These are phyloP conservation scores for Arthrobotrys sphaeroides DNA, from an alignment of 2,329 filamentous ascomycete genomes.

Conservation along the genomic window DNA sequence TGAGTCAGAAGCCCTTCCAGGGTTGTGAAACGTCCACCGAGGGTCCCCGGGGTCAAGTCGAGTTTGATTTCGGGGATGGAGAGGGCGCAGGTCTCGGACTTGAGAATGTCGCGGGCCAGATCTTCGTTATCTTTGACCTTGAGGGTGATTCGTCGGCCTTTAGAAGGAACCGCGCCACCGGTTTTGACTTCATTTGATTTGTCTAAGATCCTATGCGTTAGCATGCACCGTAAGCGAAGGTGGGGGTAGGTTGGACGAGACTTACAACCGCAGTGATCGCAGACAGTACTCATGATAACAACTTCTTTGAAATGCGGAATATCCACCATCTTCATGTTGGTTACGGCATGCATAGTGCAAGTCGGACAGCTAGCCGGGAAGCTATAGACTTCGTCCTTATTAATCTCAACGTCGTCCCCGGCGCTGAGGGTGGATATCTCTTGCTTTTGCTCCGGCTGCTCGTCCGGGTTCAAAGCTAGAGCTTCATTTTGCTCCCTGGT, in stretches of 20 bases:
- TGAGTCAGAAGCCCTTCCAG: constrained; percentile 93
- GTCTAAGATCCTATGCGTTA: constrained; percentile 62
- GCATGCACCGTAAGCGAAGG: neutral
- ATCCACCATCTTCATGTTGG: constrained; percentile 98
- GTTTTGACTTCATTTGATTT: constrained; percentile 98
- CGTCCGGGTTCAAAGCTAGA: constrained; percentile 74
- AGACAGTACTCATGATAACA: constrained; percentile 92
- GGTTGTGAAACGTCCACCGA: constrained; percentile 95
- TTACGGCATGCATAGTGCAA: constrained; percentile 83
- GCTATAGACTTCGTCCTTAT: constrained; percentile 90
- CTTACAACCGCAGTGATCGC: constrained; percentile 80
- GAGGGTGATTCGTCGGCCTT: constrained; percentile 84
- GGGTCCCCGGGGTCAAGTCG: constrained; percentile 87
- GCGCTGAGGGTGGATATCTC: constrained; percentile 54
- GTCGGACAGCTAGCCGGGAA: constrained; percentile 93
- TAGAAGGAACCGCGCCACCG: constrained; percentile 86
- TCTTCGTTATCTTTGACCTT: constrained; percentile 75
- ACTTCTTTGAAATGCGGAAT: constrained; percentile 99
- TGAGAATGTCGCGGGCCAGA: constrained; percentile 90
- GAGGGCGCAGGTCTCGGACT: constrained; percentile 90
- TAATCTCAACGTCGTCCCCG: constrained; percentile 68
- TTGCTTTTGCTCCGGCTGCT: constrained; percentile 60
- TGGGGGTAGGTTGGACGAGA: constrained; percentile 46
- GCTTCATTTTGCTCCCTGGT: constrained; percentile 85
- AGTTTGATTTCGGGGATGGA: constrained; percentile 87